Evolutionary conservation across 495 filamentous ascomycete species (phyloP).

Genomic region (Beverwykella pulmonaria): DNA sequence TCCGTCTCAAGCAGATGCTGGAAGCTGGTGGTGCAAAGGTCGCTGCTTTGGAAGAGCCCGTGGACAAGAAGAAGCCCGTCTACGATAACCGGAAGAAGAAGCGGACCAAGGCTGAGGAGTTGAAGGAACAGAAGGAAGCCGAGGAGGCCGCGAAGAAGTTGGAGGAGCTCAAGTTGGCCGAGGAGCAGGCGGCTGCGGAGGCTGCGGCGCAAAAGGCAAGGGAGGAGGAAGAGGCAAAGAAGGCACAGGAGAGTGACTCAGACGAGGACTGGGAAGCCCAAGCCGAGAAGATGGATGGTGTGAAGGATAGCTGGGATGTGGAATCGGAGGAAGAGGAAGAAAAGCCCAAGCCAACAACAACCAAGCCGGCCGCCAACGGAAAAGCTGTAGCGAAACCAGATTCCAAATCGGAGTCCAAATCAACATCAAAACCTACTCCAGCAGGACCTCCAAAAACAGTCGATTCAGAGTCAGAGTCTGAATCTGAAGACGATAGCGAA

Average conservation of each 20-base stretch:
- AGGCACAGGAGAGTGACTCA: constrained; percentile 58
- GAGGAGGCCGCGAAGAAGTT: constrained; percentile 60
- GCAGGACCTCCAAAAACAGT: constrained; percentile 34
- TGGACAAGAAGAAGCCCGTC: constrained; percentile 71
- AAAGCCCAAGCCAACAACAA: constrained; percentile 39
- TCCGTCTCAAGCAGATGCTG: constrained; percentile 93
- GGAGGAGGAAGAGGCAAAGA: constrained; percentile 61
- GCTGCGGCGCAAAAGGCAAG: constrained; percentile 58
- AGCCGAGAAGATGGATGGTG: constrained; percentile 72
- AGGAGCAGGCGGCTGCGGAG: constrained; percentile 49
- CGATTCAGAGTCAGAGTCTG: constrained; percentile 49
- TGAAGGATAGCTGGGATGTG: constrained; percentile 96
- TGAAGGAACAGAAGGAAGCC: constrained; percentile 51
- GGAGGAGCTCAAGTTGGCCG: constrained; percentile 46
- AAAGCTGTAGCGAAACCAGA: constrained; percentile 15
- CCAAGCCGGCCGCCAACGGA: constrained; percentile 1
- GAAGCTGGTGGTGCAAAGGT: constrained; percentile 78
- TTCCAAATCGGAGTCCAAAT: constrained; percentile 4
- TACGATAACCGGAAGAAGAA: constrained; percentile 79
- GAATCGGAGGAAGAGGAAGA: constrained; percentile 75
- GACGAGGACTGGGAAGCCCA: constrained; percentile 89
- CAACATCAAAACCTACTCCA: constrained; percentile 39
- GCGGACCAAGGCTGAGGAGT: constrained; percentile 54
- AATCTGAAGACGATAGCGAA: constrained; percentile 58
- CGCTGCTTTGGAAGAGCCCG: constrained; percentile 65